Evolutionary conservation across 179 eudicot species (phyloP).

Genomic region (Spergularia azorica): DNA sequence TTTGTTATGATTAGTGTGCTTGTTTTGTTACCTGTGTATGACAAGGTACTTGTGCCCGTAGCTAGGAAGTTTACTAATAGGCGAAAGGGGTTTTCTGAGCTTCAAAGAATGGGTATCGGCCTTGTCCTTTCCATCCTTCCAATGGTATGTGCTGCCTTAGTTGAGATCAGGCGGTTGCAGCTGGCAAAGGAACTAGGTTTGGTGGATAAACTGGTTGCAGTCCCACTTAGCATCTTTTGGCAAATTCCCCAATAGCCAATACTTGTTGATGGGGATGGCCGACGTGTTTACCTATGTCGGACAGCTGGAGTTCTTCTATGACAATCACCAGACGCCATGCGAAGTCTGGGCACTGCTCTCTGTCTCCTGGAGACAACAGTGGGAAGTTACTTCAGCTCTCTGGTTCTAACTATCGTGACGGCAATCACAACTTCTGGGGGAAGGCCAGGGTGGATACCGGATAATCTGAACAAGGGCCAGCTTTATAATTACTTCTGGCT

Average conservation of each 20-base stretch:
- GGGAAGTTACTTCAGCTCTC: conserved; percentile 58
- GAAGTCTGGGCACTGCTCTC: conserved; percentile 56
- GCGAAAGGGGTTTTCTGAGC: conserved; percentile 48
- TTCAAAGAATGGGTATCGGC: conserved; percentile 68
- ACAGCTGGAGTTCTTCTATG: conserved; percentile 62
- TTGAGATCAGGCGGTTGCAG: conserved; percentile 48
- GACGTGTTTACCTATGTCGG: conserved; percentile 59
- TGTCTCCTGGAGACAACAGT: conserved; percentile 38
- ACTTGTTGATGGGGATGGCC: conserved; percentile 48
- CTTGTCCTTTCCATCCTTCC: conserved; percentile 46
- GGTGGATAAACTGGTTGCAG: conserved; percentile 36
- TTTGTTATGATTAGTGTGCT: conserved; percentile 51
- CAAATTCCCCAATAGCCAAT: conserved; percentile 70
- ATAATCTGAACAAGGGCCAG: conserved; percentile 56
- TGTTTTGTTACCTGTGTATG: conserved; percentile 55
- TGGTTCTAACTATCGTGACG: conserved; percentile 50
- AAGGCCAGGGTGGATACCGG: conserved; percentile 57
- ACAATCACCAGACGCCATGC: conserved; percentile 66
- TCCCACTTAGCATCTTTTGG: conserved; percentile 54
- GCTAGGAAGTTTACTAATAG: conserved; percentile 48
- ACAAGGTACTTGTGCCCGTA: conserved; percentile 45
- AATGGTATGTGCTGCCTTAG: conserved; percentile 57
- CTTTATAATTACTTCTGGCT: conserved; percentile 66
- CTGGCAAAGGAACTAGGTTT: conserved; percentile 41
- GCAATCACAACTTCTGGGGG: conserved; percentile 45